Conservation (phyloP, 352 stramenopile species). For the Pythium phragmitis region DNA sequence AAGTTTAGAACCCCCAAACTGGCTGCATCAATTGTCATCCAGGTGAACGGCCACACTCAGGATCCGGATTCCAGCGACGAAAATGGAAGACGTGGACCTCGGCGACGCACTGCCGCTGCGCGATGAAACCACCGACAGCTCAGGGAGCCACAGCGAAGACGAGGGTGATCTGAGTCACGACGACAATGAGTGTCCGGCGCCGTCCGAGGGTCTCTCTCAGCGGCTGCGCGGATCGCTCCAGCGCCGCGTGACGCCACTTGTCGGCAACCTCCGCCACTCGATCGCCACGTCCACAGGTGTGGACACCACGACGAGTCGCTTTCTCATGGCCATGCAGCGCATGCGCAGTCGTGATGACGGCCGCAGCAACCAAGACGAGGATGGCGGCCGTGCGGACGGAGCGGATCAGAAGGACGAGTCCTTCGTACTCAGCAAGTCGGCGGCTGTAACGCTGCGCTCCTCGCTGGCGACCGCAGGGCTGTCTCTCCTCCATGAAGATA, state of each 20-base stretch:
- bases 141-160: conserved; percentile 16
- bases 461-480: conserved; percentile 18
- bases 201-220: conserved; percentile 16
- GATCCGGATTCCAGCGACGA: neutral
- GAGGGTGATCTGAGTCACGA: conserved; percentile 3
- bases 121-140: conserved; percentile 18
- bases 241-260: conserved; percentile 21
- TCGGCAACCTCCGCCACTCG: conserved; percentile 20
- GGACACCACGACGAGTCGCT: conserved; percentile 8
- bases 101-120: conserved; percentile 9
- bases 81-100: conserved; percentile 29
- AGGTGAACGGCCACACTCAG: neutral
- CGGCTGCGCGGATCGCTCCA: conserved; percentile 23
- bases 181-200: neutral
- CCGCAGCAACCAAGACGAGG: neutral
- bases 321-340: conserved; percentile 22
- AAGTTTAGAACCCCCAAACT: neutral
- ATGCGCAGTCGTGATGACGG: conserved; percentile 11
- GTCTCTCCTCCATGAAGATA: conserved; percentile 10
- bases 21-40: conserved; percentile 3
- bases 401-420: conserved; percentile 5
- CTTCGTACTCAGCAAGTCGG: neutral
- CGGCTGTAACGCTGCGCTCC: conserved; percentile 5
- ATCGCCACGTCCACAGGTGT: conserved; percentile 20
- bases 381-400: conserved; percentile 3